Evolutionary conservation across 495 filamentous ascomycete species (phyloP).

Genomic region (Penicillium angulare): DNA sequence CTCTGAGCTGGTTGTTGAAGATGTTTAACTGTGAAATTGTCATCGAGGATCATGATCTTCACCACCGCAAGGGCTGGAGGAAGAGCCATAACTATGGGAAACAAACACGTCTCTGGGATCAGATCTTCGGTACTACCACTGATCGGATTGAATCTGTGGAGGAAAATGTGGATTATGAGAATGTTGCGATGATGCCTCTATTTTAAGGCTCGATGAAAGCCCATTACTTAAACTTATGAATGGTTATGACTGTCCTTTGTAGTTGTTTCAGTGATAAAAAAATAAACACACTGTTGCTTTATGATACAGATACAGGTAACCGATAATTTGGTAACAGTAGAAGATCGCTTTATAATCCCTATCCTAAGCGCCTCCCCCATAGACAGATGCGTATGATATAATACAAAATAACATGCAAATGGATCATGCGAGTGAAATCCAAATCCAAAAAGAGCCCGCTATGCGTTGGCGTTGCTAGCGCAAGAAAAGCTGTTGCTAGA

Average conservation of each 20-base stretch:
- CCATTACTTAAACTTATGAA: no score
- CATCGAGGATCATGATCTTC: constrained; percentile 45
- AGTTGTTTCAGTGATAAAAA: no score
- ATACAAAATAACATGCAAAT: constrained; percentile 1
- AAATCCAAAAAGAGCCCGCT: neutral
- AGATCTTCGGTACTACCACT: constrained; percentile 38
- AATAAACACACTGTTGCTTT: no score
- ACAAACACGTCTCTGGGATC: constrained; percentile 44
- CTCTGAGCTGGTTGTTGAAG: constrained; percentile 36
- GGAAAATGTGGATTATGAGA: constrained; percentile 39
- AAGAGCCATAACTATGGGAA: constrained; percentile 47
- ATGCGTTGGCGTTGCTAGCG: constrained; percentile 26
- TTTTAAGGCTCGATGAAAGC: no score
- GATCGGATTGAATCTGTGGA: constrained; percentile 34
- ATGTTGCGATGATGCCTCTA: constrained; percentile 30
- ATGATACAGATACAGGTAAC: no score
- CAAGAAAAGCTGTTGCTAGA: constrained; percentile 35
- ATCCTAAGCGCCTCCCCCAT: neutral
- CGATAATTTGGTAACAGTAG: no score
- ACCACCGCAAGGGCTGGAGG: constrained; percentile 44
- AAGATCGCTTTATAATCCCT: neutral
- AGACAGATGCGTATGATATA: constrained; percentile 7
- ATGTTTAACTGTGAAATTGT: constrained; percentile 37
- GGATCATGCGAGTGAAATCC: neutral
- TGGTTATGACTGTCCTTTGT: neutral